Evolutionary conservation across 2,329 filamentous ascomycete genomes (phyloP).

Genomic region (Aureobasidium sp.): DNA sequence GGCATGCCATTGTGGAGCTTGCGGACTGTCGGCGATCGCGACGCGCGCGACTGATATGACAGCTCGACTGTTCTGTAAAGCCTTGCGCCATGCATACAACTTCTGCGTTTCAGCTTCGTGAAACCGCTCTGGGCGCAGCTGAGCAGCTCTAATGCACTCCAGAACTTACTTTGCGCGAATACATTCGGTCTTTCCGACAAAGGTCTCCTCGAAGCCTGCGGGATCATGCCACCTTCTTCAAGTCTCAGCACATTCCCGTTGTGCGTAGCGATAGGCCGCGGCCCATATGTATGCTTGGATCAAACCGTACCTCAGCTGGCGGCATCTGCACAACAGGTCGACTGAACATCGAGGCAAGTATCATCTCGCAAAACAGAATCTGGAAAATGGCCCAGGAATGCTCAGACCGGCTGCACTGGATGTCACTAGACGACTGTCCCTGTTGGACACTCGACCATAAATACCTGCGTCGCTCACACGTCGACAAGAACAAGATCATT

Average conservation of each 20-base stretch:
- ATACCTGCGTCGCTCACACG: background rate
- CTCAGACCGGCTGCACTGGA: background rate
- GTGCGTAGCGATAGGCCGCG: too few species aligned
- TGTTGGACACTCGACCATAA: background rate
- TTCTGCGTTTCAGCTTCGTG: slow-evolving; percentile 8
- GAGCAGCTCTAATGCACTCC: background rate
- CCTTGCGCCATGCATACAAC: background rate
- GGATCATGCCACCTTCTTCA: too few species aligned
- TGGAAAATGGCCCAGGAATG: background rate
- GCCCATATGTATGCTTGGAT: too few species aligned
- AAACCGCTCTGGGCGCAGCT: background rate
- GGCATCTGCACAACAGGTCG: too few species aligned
- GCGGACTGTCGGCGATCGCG: too few species aligned
- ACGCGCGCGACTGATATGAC: too few species aligned
- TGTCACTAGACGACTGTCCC: background rate
- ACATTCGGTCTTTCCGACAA: too few species aligned
- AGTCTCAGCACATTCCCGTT: too few species aligned
- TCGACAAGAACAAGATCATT: background rate
- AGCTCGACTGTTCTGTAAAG: background rate
- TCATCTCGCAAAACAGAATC: background rate
- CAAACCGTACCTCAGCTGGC: background rate
- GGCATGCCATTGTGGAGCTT: too few species aligned
- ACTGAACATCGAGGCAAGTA: background rate
- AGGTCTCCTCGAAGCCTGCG: too few species aligned
- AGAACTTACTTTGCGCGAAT: too few species aligned